These are phyloP conservation scores for Mariannaea elegans DNA, from an alignment of 2,329 filamentous ascomycete genomes.

Conservation along the genomic window DNA sequence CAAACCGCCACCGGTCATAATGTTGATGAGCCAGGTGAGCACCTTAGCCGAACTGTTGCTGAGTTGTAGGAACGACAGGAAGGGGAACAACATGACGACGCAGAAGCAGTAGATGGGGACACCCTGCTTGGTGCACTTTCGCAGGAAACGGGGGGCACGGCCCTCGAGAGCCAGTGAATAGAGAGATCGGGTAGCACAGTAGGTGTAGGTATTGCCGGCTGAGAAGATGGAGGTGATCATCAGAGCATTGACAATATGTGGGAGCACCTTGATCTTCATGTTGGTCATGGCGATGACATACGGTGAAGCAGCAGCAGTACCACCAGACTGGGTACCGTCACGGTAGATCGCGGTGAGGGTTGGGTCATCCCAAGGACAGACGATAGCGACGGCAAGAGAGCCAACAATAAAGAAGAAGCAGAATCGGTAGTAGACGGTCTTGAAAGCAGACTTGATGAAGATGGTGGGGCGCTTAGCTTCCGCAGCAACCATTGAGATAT, in stretches of 20 bases:
- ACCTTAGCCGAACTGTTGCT: constrained; percentile 58
- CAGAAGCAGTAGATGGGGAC: constrained; percentile 68
- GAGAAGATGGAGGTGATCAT: constrained; percentile 55
- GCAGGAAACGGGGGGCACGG: constrained; percentile 61
- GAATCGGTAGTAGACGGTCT: constrained; percentile 77
- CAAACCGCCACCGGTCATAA: constrained; percentile 66
- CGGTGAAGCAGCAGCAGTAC: constrained; percentile 65
- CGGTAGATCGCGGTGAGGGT: constrained; percentile 62
- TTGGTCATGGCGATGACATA: constrained; percentile 71
- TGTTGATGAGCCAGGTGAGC: constrained; percentile 63
- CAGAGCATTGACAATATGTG: constrained; percentile 66
- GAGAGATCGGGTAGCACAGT: constrained; percentile 59
- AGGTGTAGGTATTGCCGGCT: constrained; percentile 61
- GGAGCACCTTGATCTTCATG: constrained; percentile 60
- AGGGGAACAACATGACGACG: constrained; percentile 62
- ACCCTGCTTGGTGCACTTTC: constrained; percentile 67
- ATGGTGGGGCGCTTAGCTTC: constrained; percentile 71
- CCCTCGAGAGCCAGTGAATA: constrained; percentile 61
- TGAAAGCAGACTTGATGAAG: constrained; percentile 74
- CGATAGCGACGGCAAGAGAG: constrained; percentile 71
- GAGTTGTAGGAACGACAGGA: constrained; percentile 62
- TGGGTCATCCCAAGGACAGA: constrained; percentile 71
- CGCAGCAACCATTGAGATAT: constrained; percentile 74
- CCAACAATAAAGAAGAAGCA: constrained; percentile 77
- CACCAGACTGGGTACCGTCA: constrained; percentile 42